Base-by-base conservation (phyloP, 345 rosid species). In the Hibiscus mutabilis region DNA sequence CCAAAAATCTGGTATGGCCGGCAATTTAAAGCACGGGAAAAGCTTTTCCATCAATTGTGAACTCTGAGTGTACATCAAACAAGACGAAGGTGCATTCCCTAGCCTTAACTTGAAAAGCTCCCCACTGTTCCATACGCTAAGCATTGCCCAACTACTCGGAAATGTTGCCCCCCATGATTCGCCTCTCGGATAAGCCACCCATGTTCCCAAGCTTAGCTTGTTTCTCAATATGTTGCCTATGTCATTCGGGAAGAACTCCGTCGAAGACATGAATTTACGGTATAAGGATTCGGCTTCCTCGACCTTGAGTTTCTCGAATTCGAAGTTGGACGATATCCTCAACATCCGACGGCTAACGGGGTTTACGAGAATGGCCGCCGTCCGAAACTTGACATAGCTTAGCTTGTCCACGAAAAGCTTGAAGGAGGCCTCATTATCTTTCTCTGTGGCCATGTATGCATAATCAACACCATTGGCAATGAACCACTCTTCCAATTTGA, bases 71-170 rank as follows among this genome's bases (percentile, higher is more conserved):
- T 79, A 84, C 47, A 80, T 24, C 58, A 74, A 57, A 80, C 87
- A 87, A 47, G 89, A 75, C 2, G 86, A 64, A 5, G 93, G 88
- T 27, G 90, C 89, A 75, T 84, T 83, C 16, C 79, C 91, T 53
- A 88, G 66, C 72, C 82, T 81, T 44, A 91, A 79, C 74, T 88
- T 89, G 83, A 89, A 91, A 4, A 91, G 62, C 47, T 87, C 87
- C 19, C 89, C 86, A 58, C 85, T 89, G 71, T 89, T 85, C 97
- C 96, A 91, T 11, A 88, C 97, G 66, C 97, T 91, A 25, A 91
- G 70, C 85, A 88, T 81, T 37, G 96, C 97, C 97, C 96, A 91
- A 68, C 79, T 82, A 10, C 68, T 73, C 14, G 85, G 84, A 47
- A 55, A 21, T 18, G 77, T 15, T 57, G 16, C 44, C 22, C 78